Conservation (phyloP, 2,329 filamentous ascomycete species). For the Phyllosticta citrichinensis region DNA sequence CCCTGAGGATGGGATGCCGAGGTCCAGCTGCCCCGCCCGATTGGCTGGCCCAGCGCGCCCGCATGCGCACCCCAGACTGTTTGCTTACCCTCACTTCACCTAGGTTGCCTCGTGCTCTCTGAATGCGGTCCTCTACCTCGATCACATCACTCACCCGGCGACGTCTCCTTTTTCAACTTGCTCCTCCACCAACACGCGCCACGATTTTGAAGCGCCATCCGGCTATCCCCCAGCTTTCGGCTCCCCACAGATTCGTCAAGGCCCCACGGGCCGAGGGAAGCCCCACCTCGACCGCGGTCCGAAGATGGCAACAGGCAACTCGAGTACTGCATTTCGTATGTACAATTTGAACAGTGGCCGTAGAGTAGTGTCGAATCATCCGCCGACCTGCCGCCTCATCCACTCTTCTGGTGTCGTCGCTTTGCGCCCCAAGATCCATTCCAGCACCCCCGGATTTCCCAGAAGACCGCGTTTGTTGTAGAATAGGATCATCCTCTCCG, state of each 20-base stretch:
- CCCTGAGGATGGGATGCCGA: not conserved
- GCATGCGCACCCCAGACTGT: not conserved
- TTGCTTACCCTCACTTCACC: not conserved
- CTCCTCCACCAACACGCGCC: not conserved
- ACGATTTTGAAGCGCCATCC: not conserved
- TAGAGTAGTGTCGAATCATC: not conserved
- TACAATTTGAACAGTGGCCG: not conserved
- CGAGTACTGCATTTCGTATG: not conserved
- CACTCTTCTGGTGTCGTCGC: conserved; percentile 12
- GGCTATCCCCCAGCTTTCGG: not conserved
- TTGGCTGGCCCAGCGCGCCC: not conserved
- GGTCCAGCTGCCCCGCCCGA: not conserved
- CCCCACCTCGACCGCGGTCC: not conserved
- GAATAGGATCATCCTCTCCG: conserved; percentile 15
- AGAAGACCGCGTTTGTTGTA: conserved; percentile 13
- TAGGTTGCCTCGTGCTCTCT: not conserved
- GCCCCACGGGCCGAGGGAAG: not conserved
- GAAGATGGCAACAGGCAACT: not conserved
- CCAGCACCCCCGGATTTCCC: conserved; percentile 14
- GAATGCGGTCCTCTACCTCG: not conserved
- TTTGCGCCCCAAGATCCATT: conserved; percentile 13
- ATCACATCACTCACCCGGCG: not conserved
- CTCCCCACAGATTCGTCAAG: not conserved
- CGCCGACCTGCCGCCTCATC: not conserved
- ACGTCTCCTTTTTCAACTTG: not conserved